These are phyloP conservation scores for Mallotus japonicus DNA, from an alignment of 441 rosid genomes.

Conservation along the genomic window DNA sequence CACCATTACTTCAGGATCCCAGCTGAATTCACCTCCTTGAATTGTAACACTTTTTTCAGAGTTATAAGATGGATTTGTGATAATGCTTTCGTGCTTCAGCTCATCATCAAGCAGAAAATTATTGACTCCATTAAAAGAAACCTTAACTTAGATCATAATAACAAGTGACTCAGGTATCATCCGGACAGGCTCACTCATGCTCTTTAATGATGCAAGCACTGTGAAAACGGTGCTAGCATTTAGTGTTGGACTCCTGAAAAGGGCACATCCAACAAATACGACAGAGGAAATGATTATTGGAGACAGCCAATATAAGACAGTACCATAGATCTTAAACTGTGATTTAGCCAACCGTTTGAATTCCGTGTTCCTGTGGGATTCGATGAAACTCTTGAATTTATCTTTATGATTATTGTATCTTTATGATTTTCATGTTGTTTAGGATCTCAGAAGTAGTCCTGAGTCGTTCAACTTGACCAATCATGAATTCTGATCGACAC, in stretches of 20 bases:
- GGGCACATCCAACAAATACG: constrained; percentile 63
- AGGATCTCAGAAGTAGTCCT: constrained; percentile 78
- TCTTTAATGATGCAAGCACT: constrained; percentile 69
- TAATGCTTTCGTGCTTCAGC: constrained; percentile 41
- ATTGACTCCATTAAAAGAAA: constrained; percentile 72
- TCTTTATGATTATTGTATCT: constrained; percentile 88
- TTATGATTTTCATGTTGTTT: constrained; percentile 85
- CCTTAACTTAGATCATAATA: constrained; percentile 70
- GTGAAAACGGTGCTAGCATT: constrained; percentile 87
- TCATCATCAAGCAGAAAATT: constrained; percentile 67
- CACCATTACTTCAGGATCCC: constrained; percentile 52
- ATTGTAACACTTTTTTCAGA: constrained; percentile 41
- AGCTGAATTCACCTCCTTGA: constrained; percentile 64
- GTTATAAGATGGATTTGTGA: constrained; percentile 23
- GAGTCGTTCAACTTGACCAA: constrained; percentile 68
- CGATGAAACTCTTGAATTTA: constrained; percentile 67
- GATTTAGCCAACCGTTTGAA: constrained; percentile 70
- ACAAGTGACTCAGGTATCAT: constrained; percentile 81
- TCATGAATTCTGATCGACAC: constrained; percentile 73
- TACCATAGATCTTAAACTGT: constrained; percentile 51
- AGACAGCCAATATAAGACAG: constrained; percentile 68
- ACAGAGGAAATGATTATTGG: constrained; percentile 76
- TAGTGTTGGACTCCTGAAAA: constrained; percentile 60
- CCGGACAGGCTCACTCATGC: constrained; percentile 75
- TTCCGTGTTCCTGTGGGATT: constrained; percentile 53